Conservation (phyloP, 2,329 filamentous ascomycete genomes). For the Dryadomyces sulphureus region DNA sequence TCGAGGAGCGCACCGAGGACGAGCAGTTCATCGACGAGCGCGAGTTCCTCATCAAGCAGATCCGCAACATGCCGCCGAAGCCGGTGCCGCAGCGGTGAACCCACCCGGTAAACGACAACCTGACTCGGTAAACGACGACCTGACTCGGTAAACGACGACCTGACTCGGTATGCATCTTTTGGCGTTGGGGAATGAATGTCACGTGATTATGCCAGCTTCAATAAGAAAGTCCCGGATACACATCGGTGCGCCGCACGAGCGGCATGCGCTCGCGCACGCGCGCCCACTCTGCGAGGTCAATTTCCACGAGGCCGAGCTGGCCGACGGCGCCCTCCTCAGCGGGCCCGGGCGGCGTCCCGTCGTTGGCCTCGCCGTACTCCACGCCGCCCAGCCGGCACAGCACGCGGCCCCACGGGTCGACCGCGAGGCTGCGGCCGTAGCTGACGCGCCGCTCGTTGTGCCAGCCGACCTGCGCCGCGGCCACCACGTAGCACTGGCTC, state of each 20-base stretch:
- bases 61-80: conserved; percentile 50
- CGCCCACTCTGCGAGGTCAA: conserved; percentile 32
- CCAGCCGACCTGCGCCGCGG: conserved; percentile 65
- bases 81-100: conserved; percentile 29
- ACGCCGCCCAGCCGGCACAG: conserved; percentile 47
- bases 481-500: conserved; percentile 75
- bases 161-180: background rate
- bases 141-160: too few species aligned
- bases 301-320: conserved; percentile 38
- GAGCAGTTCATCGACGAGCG: conserved; percentile 98
- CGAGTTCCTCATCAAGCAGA: conserved; percentile 92
- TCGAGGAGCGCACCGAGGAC: conserved; percentile 90
- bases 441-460: conserved; percentile 51
- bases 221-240: too few species aligned
- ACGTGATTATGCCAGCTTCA: conserved; percentile 33
- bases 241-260: conserved; percentile 35
- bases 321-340: conserved; percentile 22
- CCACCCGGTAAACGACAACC: too few species aligned
- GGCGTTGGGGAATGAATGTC: background rate
- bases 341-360: conserved; percentile 10
- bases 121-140: too few species aligned
- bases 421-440: conserved; percentile 74
- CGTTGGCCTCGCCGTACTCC: conserved; percentile 24
- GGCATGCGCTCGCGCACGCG: conserved; percentile 37
- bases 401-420: conserved; percentile 77